Evolutionary conservation across 2,329 filamentous ascomycete species (phyloP).

Genomic region (Fusarium domesticum): DNA sequence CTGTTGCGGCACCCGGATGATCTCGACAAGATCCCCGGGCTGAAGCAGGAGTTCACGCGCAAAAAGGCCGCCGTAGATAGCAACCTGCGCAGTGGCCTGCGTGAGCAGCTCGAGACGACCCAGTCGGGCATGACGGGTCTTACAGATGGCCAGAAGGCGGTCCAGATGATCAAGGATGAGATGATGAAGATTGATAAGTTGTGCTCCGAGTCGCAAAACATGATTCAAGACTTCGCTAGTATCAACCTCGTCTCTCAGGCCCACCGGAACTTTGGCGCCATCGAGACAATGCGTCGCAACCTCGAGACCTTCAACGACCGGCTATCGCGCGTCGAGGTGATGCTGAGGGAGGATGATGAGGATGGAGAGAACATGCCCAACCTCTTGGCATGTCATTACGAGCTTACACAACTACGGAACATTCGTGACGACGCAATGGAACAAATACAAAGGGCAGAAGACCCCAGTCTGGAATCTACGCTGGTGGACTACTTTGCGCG

Average conservation of each 20-base stretch:
- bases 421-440: slow-evolving; percentile 96
- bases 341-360: slow-evolving; percentile 79
- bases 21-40: slow-evolving; percentile 86
- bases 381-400: slow-evolving; percentile 83
- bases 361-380: slow-evolving; percentile 91
- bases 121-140: slow-evolving; percentile 90
- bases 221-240: slow-evolving; percentile 93
- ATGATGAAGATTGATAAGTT: slow-evolving; percentile 98
- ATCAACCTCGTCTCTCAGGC: slow-evolving; percentile 91
- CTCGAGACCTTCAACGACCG: slow-evolving; percentile 83
- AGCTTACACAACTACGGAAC: slow-evolving; percentile 85
- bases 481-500: slow-evolving; percentile 86
- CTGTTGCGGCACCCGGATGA: slow-evolving; percentile 94
- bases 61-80: slow-evolving; percentile 91
- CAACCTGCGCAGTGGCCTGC: slow-evolving; percentile 81
- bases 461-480: slow-evolving; percentile 72
- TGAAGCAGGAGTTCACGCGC: slow-evolving; percentile 89
- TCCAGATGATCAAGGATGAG: slow-evolving; percentile 93
- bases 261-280: slow-evolving; percentile 92
- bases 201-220: slow-evolving; percentile 94
- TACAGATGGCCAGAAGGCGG: slow-evolving; percentile 83
- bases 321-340: slow-evolving; percentile 69
- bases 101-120: slow-evolving; percentile 90
- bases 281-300: slow-evolving; percentile 88
- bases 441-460: slow-evolving; percentile 78